Evolutionary conservation across 1,139 yeast species (phyloP), one percentile per base, ranked within the genome.

Genomic region (Yamadazyma dushanensis): DNA sequence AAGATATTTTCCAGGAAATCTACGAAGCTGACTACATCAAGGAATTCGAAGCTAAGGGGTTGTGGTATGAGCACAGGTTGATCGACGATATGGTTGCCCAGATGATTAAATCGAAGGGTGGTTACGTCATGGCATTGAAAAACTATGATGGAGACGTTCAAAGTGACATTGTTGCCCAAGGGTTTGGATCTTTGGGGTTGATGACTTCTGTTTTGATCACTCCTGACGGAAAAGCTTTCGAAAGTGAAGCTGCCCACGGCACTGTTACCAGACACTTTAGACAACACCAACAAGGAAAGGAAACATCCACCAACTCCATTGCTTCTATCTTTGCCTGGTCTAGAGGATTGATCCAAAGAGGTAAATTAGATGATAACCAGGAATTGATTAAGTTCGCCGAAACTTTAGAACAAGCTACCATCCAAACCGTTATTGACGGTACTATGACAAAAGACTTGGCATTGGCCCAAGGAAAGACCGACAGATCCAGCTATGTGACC

Each of bases 81-180:
- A 90, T 90, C 51, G 97, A 90, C 65, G 97, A 90, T 61, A 90
- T 90, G 97, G 97, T 90, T 43, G 97, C 97, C 16, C 97, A 90
- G 70, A 90, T 90, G 96, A 70, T 90, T 63, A 90, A 90, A 71
- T 87, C 96, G 36, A 79, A 80, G 61, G 97, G 97, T 53, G 97
- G 97, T 11, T 90, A 76, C 64, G 83, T 90, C 51, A 82, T 90
- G 69, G 97, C 97, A 38, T 78, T 90, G 80, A 90, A 90, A 73
- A 90, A 90, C 72, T 90, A 90, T 66, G 97, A 90, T 59, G 97
- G 97, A 62, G 97, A 90, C 58, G 97, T 90, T 41, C 95, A 89
- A 68, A 84, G 95, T 20, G 97, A 90, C 61, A 87, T 90, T 54
- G 96, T 90, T 42, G 97, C 97, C 28, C 97, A 90, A 69, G 97